Evolutionary conservation across 495 filamentous ascomycete genomes (phyloP).

Genomic region (Neurospora africana): DNA sequence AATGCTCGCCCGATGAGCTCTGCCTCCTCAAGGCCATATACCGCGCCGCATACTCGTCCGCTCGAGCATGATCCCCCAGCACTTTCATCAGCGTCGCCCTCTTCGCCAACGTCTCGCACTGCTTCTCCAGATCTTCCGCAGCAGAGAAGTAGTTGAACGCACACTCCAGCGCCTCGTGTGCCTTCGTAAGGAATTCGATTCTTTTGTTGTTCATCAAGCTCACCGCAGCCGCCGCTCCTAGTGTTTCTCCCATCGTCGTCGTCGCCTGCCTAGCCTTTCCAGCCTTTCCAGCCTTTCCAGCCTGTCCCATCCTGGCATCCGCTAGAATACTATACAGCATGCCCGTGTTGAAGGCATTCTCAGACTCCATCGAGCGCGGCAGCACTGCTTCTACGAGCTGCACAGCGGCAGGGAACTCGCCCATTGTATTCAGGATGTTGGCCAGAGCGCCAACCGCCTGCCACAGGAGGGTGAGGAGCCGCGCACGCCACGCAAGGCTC

Average conservation of each 20-base stretch:
- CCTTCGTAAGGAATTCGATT: conserved; percentile 53
- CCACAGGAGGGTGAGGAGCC: conserved; percentile 66
- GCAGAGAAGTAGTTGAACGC: conserved; percentile 55
- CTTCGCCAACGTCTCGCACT: conserved; percentile 79
- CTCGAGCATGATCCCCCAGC: conserved; percentile 56
- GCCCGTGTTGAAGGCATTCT: conserved; percentile 53
- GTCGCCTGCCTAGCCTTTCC: conserved; percentile 11
- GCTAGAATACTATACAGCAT: conserved; percentile 65
- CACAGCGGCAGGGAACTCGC: conserved; percentile 63
- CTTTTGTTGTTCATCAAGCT: conserved; percentile 16
- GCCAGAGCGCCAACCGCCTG: conserved; percentile 61
- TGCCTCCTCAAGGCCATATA: conserved; percentile 52
- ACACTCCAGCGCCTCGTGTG: conserved; percentile 55
- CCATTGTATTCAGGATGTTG: conserved; percentile 55
- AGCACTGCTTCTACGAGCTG: conserved; percentile 61
- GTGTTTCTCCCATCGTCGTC: conserved; percentile 7
- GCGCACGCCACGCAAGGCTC: conserved; percentile 59
- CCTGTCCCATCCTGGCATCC: conserved; percentile 77
- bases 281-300: conserved; percentile 38
- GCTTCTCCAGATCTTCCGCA: conserved; percentile 62
- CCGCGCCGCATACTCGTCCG: conserved; percentile 64
- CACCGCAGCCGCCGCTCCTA: background rate
- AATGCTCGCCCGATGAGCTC: background rate
- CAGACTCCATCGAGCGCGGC: conserved; percentile 73
- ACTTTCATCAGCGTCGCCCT: conserved; percentile 72